phyloP scores from a whole-genome alignment of 2,329 filamentous ascomycete genomes.

The Fusarium sp. region DNA sequence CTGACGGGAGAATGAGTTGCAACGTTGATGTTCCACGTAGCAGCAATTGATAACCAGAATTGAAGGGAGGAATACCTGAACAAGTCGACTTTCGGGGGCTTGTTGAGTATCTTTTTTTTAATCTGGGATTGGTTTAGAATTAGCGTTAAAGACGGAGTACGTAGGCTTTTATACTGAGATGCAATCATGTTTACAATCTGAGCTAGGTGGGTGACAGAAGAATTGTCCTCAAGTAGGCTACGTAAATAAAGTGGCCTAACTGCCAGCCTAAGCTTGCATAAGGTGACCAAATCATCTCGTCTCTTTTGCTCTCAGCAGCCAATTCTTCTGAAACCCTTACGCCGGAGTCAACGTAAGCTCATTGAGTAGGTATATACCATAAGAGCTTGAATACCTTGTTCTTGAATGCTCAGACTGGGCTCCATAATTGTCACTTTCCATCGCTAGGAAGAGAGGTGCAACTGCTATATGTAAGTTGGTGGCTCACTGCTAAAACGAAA shows the following conservation, averaged over 20 bases:
- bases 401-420: not conserved
- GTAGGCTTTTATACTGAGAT: slow-evolving; percentile 5
- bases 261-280: no score
- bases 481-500: slow-evolving; percentile 22
- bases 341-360: not conserved
- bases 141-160: slow-evolving; percentile 20
- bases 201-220: not conserved
- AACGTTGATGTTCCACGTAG: not conserved
- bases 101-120: slow-evolving; percentile 7
- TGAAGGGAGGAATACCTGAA: slow-evolving; percentile 1
- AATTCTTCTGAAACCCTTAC: no score
- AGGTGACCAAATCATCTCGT: no score
- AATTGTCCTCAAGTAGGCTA: no score
- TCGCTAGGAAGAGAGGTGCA: not conserved
- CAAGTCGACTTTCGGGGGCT: not conserved
- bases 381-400: not conserved
- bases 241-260: no score
- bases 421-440: not conserved
- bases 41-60: slow-evolving; percentile 1
- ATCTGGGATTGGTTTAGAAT: slow-evolving; percentile 23
- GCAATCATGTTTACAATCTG: not conserved
- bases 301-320: no score
- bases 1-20: slow-evolving; percentile 12
- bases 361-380: not conserved
- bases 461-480: not conserved